phyloP scores from a whole-genome alignment of 192 early-diverging fungal species.

The Anaeromyces robustus region DNA sequence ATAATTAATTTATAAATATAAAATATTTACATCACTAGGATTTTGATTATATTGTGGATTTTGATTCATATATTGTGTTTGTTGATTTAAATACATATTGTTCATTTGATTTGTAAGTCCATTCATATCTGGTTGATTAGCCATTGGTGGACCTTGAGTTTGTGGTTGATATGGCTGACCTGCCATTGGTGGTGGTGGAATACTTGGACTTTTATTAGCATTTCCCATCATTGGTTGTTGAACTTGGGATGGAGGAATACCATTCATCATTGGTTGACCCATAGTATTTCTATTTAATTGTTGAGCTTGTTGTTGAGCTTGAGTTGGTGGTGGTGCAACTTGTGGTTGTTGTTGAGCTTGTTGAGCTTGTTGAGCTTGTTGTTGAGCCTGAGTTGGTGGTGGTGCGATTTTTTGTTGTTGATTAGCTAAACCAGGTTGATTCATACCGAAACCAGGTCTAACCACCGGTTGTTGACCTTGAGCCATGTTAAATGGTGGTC shows the following conservation, averaged over 20 bases:
- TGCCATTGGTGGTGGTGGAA: neutral
- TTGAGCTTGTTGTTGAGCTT: slow-evolving; percentile 7
- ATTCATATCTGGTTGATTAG: neutral
- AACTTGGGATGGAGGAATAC: neutral
- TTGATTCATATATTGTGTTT: neutral
- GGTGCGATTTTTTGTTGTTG: slow-evolving; percentile 1
- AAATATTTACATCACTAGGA: too few relatives aligned
- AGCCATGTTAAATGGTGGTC: slow-evolving; percentile 5
- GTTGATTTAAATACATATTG: neutral
- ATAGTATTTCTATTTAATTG: too few relatives aligned
- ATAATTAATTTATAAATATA: too few relatives aligned
- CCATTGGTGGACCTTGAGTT: neutral
- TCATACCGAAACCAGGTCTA: neutral
- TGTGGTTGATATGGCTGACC: slow-evolving; percentile 4
- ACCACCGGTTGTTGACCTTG: slow-evolving; percentile 2
- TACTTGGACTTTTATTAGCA: neutral
- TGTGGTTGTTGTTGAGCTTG: neutral
- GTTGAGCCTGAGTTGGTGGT: slow-evolving; percentile 9
- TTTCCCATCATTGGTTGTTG: neutral
- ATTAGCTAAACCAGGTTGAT: neutral
- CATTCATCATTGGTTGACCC: neutral
- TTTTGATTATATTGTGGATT: neutral
- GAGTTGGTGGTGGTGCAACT: slow-evolving; percentile 6
- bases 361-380: slow-evolving; percentile 1
- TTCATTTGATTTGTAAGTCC: neutral